Base-by-base conservation (phyloP, 148 eudicot genomes). In the Chenopodium berlandieri region DNA sequence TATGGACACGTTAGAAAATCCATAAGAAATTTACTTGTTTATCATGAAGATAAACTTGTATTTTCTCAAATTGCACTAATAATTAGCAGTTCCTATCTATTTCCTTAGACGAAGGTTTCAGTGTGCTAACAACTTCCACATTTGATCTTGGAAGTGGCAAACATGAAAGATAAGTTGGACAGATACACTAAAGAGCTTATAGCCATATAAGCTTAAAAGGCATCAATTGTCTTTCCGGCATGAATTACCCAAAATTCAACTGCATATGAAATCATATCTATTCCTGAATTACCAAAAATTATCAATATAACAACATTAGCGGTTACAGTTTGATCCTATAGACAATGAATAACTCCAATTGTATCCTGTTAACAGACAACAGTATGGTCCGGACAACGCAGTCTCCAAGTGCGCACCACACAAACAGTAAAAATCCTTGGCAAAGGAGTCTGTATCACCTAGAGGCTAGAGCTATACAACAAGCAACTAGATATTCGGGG, bases 391-490 rank as follows among this genome's bases (percentile, higher is more conserved):
- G 30, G 56, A 46, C 52, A 22, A 72, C 75, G 7, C 2, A 46
- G 17, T 72, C 62, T 72, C 14, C 46, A 46, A 72, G 47, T 40
- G 46, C 54, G 30, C 75, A 72, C 73, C 73, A 32, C 46, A 72
- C 30, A 44, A 71, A 71, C 16, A 40, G 37, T 44, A 40, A 34
- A 71, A 37, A 19, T 8, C 52, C 52, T 40, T 71, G n/a, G 7
- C 9, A 71, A 4, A 44, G 27, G 27, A 71, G 75, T 44, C 27
- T 7, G 75, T 44, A 71, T 71, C 75, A 91, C 83, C 64, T 60
- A 60, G 65, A 60, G 10, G 82, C 66, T 62, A 62, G 66, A 62
- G 10, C 82, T 79, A 71, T 40, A 75, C 54, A 82, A 67, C 40
- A 74, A 54, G 69, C 34, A 32, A 70, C 16, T 37, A 52, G 8